Percentiles rank a stretch among this genome's conserved stretches.
phyloP scores from a whole-genome alignment of 1,284 basidiomycete species.

The Microbotryum lychnidis-dioicae region DNA sequence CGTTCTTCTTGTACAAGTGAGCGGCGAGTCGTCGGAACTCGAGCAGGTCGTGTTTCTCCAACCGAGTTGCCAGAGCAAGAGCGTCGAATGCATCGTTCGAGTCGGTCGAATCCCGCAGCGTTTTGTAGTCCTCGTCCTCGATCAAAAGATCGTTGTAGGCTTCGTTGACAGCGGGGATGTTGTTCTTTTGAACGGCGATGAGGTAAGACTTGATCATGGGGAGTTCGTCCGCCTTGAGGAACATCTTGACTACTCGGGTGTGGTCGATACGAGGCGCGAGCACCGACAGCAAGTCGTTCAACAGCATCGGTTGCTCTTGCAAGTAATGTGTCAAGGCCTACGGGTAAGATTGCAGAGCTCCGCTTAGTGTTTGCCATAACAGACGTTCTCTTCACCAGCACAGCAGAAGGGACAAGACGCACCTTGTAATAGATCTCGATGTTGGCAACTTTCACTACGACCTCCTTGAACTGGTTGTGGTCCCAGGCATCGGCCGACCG shows the following conservation, averaged over 20 bases:
- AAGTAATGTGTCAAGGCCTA: slow-evolving; percentile 73
- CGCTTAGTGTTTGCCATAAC: slow-evolving; percentile 34
- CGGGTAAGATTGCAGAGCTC: not conserved
- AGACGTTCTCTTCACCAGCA: slow-evolving; percentile 37
- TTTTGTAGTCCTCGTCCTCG: slow-evolving; percentile 98
- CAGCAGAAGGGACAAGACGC: slow-evolving; percentile 6
- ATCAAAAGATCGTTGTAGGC: slow-evolving; percentile 95
- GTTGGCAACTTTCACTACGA: slow-evolving; percentile 89
- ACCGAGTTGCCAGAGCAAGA: slow-evolving; percentile 69
- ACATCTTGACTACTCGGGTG: slow-evolving; percentile 86
- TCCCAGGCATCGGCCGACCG: slow-evolving; percentile 96
- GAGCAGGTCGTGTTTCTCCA: slow-evolving; percentile 84
- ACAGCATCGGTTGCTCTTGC: slow-evolving; percentile 82
- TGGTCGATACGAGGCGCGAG: slow-evolving; percentile 91
- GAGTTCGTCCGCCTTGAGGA: slow-evolving; percentile 77
- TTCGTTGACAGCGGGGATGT: slow-evolving; percentile 93
- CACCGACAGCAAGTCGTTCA: slow-evolving; percentile 88
- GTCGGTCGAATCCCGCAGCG: slow-evolving; percentile 89
- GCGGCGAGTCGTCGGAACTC: slow-evolving; percentile 93
- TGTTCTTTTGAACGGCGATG: slow-evolving; percentile 91
- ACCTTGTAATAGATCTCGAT: slow-evolving; percentile 94
- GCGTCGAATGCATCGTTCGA: slow-evolving; percentile 98
- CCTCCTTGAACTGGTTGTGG: slow-evolving; percentile 97
- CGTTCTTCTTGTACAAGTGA: slow-evolving; percentile 96
- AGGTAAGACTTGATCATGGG: slow-evolving; percentile 94